Conservation (phyloP, 208 protist species). For the Leishmania turanica region DNA sequence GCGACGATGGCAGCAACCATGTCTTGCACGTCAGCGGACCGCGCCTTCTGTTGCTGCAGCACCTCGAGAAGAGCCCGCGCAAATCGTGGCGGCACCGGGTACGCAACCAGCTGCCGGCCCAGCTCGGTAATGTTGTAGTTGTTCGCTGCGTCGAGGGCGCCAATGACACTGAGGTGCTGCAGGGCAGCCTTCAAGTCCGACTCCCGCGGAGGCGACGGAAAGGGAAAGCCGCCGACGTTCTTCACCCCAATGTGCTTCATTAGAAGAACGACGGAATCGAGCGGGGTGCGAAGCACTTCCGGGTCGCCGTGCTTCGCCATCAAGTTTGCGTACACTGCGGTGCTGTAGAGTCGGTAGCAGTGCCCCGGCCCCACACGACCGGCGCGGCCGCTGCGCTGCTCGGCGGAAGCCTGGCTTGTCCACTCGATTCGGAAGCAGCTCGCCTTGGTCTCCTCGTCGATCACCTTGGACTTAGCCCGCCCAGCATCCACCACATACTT, state of each 20-base stretch:
- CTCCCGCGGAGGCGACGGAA: slow-evolving; percentile 78
- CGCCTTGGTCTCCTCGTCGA: slow-evolving; percentile 97
- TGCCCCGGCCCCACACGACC: slow-evolving; percentile 96
- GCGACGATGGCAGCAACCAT: slow-evolving; percentile 68
- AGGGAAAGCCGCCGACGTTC: slow-evolving; percentile 87
- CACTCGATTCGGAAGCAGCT: slow-evolving; percentile 97
- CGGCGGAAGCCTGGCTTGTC: slow-evolving; percentile 96
- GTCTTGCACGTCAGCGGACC: slow-evolving; percentile 16
- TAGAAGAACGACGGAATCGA: slow-evolving; percentile 92
- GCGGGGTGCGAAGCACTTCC: slow-evolving; percentile 92
- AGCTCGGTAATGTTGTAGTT: slow-evolving; percentile 68
- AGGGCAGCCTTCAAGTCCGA: slow-evolving; percentile 72
- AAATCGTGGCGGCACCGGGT: slow-evolving; percentile 87
- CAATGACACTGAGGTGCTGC: slow-evolving; percentile 75
- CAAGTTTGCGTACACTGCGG: slow-evolving; percentile 96
- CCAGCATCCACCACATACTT: slow-evolving; percentile 99
- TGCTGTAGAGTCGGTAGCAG: slow-evolving; percentile 98
- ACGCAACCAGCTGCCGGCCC: slow-evolving; percentile 69
- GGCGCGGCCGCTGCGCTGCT: slow-evolving; percentile 97
- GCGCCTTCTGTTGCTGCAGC: slow-evolving; percentile 30
- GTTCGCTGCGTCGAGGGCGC: slow-evolving; percentile 55
- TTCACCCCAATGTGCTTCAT: slow-evolving; percentile 93
- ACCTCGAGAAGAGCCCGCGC: slow-evolving; percentile 74
- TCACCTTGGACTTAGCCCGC: slow-evolving; percentile 96
- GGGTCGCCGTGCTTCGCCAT: slow-evolving; percentile 96